These are phyloP conservation scores for Labyrinthula sp. DNA, from an alignment of 352 stramenopile genomes.

Conservation along the genomic window DNA sequence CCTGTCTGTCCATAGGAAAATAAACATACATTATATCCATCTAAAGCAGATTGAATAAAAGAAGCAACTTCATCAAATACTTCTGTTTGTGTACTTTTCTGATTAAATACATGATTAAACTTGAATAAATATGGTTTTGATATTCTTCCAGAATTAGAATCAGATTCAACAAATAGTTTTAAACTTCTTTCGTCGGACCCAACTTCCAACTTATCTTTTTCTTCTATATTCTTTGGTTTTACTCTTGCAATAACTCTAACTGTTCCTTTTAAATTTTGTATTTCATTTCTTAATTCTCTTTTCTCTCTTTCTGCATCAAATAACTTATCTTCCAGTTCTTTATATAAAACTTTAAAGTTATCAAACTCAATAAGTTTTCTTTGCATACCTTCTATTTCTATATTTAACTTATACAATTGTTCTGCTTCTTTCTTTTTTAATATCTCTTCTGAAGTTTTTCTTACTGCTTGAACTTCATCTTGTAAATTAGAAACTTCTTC, in stretches of 20 bases:
- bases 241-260: slow-evolving; percentile 88
- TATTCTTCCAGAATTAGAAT: not conserved
- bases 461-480: too few species aligned
- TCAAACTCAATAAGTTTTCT: too few species aligned
- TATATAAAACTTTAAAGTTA: too few species aligned
- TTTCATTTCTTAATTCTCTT: slow-evolving; percentile 91
- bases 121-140: slow-evolving; percentile 52
- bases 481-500: too few species aligned
- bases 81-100: slow-evolving; percentile 66
- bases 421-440: too few species aligned
- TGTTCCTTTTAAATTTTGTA: slow-evolving; percentile 95
- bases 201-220: slow-evolving; percentile 4
- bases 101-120: slow-evolving; percentile 89
- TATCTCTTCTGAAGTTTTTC: too few species aligned
- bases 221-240: slow-evolving; percentile 39
- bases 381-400: too few species aligned
- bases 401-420: too few species aligned
- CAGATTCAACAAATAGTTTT: slow-evolving; percentile 7
- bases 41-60: slow-evolving; percentile 87
- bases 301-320: slow-evolving; percentile 53
- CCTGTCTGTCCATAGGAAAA: slow-evolving; percentile 86
- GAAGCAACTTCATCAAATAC: slow-evolving; percentile 88
- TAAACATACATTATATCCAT: slow-evolving; percentile 84
- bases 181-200: slow-evolving; percentile 20
- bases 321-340: slow-evolving; percentile 30